Base-by-base conservation (phyloP, 805 yeast species). In the Hanseniaspora pseudoguilliermondii region DNA sequence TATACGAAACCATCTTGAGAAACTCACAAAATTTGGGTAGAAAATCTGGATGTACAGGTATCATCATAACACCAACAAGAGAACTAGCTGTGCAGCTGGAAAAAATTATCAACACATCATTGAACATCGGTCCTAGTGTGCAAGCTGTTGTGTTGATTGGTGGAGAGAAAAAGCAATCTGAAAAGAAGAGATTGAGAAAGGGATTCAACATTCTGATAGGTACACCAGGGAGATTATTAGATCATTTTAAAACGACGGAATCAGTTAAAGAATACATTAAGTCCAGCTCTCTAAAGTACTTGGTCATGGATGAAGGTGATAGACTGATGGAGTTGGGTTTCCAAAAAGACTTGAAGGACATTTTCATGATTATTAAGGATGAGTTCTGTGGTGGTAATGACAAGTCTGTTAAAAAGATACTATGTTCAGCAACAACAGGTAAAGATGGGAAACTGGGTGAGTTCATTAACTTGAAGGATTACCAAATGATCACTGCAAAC, bases 221-320 rank as follows among this genome's bases (percentile, higher is more conserved):
- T 13, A 93, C 99, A 0, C 99, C 99, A 2, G 99, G 99, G 59
- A 79, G 99, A 63, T 73, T 93, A 46, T 85, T 87, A 10, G 99
- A 93, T 67, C 99, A 93, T 73, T 80, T 93, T 59, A 95, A 87
- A 60, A 86, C 90, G 68, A 93, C 99, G 0, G 75, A 78, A 50
- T 80, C 83, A 5, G 75, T 95, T 58, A 84, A 84, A 59, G 71
- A 68, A 54, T 71, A 70, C 57, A 51, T 51, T 18, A 55, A 67
- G 29, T 69, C 86, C 35, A 74, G 85, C 2, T 79, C 86, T 54
- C 75, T 93, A 39, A 74, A 96, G 63, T 93, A 89, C 77, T 77
- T 91, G n/a, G 83, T 93, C 11, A 67, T 93, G 60, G 99, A 93
- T 71, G 99, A 93, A 75, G 98, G 97, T 68, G 99, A 93, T 71